Evolutionary conservation across 805 yeast species (phyloP).

Genomic region (Saturnispora besseyi): DNA sequence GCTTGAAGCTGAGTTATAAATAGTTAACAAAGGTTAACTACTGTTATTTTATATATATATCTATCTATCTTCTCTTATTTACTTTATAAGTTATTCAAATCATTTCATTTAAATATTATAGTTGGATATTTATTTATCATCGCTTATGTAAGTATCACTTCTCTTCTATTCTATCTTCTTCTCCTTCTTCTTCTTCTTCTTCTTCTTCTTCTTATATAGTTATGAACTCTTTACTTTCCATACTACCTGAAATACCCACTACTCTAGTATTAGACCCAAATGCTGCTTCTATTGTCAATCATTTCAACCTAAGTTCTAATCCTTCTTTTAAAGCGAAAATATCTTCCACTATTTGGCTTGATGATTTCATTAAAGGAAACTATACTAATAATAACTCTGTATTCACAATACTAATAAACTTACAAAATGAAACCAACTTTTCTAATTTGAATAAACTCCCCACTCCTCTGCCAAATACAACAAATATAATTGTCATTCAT

Average conservation of each 20-base stretch:
- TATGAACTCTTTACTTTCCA: neutral
- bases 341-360: neutral
- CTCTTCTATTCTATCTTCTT: too few species aligned
- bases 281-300: neutral
- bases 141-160: too few species aligned
- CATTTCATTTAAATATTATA: neutral
- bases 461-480: neutral
- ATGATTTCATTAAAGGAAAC: neutral
- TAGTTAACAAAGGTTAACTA: neutral
- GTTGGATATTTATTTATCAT: too few species aligned
- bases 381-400: neutral
- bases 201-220: neutral
- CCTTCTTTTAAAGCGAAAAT: neutral
- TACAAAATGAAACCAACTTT: neutral
- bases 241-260: neutral
- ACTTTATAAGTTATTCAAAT: neutral
- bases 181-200: neutral
- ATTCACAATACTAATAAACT: neutral
- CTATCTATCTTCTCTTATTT: conserved; percentile 9
- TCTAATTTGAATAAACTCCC: neutral
- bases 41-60: neutral
- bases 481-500: neutral
- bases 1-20: conserved; percentile 37
- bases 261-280: conserved; percentile 19
- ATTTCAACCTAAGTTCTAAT: neutral